These are phyloP conservation scores for Vitis rotundifolia DNA, from an alignment of 164 flowering plant genomes.

Conservation along the genomic window DNA sequence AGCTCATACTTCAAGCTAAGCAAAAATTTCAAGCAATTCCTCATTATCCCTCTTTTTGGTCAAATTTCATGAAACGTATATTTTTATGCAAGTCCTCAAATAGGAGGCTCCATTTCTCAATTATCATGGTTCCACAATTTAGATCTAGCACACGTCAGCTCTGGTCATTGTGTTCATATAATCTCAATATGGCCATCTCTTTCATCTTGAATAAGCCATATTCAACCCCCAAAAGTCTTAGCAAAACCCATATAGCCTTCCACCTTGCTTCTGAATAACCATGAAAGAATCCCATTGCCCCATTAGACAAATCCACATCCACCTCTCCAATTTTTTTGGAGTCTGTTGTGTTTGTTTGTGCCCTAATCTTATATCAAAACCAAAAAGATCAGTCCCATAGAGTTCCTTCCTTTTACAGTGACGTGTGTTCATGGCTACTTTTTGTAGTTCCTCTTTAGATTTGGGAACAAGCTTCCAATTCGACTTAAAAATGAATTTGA, in stretches of 20 bases:
- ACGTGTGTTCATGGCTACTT: constrained; percentile 9
- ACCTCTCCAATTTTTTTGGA: constrained; percentile 22
- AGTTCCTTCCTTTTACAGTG: constrained; percentile 13
- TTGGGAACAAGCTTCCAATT: constrained; percentile 36
- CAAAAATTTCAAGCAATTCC: constrained; percentile 12
- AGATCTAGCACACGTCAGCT: constrained; percentile 24
- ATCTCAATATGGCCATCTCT: constrained; percentile 19
- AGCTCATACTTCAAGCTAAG: constrained; percentile 37
- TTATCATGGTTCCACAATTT: constrained; percentile 29
- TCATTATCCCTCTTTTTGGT: constrained; percentile 11
- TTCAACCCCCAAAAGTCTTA: constrained; percentile 28
- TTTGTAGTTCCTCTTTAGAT: constrained; percentile 7
- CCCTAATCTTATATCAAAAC: constrained; percentile 21
- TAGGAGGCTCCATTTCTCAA: constrained; percentile 21
- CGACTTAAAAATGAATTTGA: constrained; percentile 24
- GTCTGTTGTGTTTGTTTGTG: constrained; percentile 29
- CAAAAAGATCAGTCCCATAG: constrained; percentile 21
- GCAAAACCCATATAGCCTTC: constrained; percentile 30
- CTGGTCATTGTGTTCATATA: constrained; percentile 36
- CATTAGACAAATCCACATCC: constrained; percentile 15
- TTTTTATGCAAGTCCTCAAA: constrained; percentile 16
- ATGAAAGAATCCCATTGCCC: constrained; percentile 14
- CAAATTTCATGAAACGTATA: constrained; percentile 13
- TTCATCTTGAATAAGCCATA: constrained; percentile 52
- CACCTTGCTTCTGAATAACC: constrained; percentile 36